Percentiles rank a stretch among this genome's conserved stretches.
These are phyloP conservation scores for Populus hybrid DNA, from an alignment of 441 rosid genomes.

Conservation along the genomic window DNA sequence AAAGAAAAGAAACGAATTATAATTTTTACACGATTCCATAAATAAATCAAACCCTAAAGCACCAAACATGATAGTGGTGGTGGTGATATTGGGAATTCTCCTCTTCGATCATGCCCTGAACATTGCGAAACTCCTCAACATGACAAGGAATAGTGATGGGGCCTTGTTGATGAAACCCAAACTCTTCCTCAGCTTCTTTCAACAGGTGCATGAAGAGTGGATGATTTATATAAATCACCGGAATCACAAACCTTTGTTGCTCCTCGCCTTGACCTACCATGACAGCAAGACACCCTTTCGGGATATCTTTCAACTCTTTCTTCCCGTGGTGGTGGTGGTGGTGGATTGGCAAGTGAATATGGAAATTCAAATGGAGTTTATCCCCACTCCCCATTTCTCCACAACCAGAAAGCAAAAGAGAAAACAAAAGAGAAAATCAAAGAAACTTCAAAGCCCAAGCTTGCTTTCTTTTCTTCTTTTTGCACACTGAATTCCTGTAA, in stretches of 20 bases:
- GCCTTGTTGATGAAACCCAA: slow-evolving; percentile 72
- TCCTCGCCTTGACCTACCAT: slow-evolving; percentile 74
- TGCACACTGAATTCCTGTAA: background rate
- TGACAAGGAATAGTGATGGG: slow-evolving; percentile 79
- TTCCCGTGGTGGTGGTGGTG: slow-evolving; percentile 28
- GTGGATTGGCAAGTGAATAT: slow-evolving; percentile 46
- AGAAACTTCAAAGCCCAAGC: background rate
- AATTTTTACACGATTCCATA: background rate
- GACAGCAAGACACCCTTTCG: slow-evolving; percentile 71
- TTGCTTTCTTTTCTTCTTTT: background rate
- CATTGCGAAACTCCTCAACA: slow-evolving; percentile 58
- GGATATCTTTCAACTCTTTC: slow-evolving; percentile 39
- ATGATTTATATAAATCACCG: slow-evolving; percentile 70
- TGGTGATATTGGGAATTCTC: slow-evolving; percentile 32
- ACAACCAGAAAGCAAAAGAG: no score
- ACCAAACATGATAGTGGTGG: slow-evolving; percentile 34
- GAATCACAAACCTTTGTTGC: slow-evolving; percentile 65
- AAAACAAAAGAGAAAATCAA: background rate
- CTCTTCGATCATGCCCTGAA: slow-evolving; percentile 57
- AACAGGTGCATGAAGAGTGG: slow-evolving; percentile 61
- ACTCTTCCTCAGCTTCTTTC: slow-evolving; percentile 80
- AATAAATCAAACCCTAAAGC: slow-evolving; percentile 43
- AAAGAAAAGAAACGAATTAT: background rate
- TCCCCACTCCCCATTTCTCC: slow-evolving; percentile 44
- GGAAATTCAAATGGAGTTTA: slow-evolving; percentile 40